Evolutionary conservation across 2,329 filamentous ascomycete genomes (phyloP).

Genomic region (Aspergillus costaricaensis): DNA sequence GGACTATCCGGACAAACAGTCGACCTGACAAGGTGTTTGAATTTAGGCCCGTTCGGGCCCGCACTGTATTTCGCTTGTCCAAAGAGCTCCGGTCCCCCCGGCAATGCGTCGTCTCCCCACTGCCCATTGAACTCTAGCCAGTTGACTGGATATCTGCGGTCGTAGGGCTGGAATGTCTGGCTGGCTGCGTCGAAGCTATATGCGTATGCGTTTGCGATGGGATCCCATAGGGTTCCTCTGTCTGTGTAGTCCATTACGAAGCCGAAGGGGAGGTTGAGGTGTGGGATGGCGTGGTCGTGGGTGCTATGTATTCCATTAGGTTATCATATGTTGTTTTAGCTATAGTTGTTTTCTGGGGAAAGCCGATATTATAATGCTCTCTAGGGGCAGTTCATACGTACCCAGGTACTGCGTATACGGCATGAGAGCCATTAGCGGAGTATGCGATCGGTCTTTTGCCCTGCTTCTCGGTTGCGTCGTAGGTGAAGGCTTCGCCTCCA

Average conservation of each 20-base stretch:
- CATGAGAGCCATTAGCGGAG: constrained; percentile 63
- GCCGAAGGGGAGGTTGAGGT: constrained; percentile 57
- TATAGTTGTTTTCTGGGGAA: background rate
- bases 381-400: constrained; percentile 17
- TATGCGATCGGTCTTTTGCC: constrained; percentile 59
- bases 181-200: constrained; percentile 54
- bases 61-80: constrained; percentile 58
- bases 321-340: background rate
- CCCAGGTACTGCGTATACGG: constrained; percentile 62
- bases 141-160: constrained; percentile 49
- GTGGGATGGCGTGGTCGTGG: constrained; percentile 66
- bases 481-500: constrained; percentile 65
- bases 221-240: constrained; percentile 62
- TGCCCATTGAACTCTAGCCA: constrained; percentile 60
- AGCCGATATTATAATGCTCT: background rate
- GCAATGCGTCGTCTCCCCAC: constrained; percentile 66
- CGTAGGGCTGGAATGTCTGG: constrained; percentile 52
- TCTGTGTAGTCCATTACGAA: constrained; percentile 59
- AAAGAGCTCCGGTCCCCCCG: constrained; percentile 52
- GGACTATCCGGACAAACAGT: constrained; percentile 58
- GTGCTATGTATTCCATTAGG: constrained; percentile 35
- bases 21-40: constrained; percentile 59
- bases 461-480: constrained; percentile 56
- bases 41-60: constrained; percentile 63
- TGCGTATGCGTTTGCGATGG: constrained; percentile 55